Evolutionary conservation across 2,329 filamentous ascomycete genomes (phyloP).

Genomic region (Xylaria sp.): DNA sequence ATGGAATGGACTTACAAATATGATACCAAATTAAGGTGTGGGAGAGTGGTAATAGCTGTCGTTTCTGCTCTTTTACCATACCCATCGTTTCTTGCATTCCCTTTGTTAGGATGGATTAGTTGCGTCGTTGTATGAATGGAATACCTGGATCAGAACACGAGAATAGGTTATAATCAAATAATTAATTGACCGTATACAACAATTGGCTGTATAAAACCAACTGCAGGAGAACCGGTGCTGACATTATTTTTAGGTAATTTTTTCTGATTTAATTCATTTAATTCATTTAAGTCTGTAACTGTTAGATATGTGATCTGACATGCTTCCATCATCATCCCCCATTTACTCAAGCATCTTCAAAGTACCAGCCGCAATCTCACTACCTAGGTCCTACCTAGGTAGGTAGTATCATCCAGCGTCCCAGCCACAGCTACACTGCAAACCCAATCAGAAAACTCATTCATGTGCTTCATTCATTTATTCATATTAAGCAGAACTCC

Average conservation of each 20-base stretch:
- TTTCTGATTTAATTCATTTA: no score
- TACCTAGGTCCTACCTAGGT: no score
- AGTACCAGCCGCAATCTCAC: no score
- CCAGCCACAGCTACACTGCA: no score
- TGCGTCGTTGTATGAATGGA: not conserved
- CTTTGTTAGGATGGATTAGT: not conserved
- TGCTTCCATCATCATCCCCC: no score
- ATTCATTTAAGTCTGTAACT: no score
- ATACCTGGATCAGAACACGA: not conserved
- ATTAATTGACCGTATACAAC: not conserved
- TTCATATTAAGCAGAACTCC: slow-evolving; percentile 18
- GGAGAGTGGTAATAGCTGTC: not conserved
- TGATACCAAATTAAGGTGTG: slow-evolving; percentile 6
- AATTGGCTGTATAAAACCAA: not conserved
- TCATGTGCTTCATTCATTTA: not conserved
- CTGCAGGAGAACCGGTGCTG: no score
- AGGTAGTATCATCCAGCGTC: no score
- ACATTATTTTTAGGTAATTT: no score
- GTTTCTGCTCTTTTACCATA: not conserved
- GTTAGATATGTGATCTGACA: no score
- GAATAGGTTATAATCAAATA: slow-evolving; percentile 10
- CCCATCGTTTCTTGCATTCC: not conserved
- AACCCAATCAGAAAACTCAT: not conserved
- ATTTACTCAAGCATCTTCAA: no score
- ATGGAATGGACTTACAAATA: slow-evolving; percentile 6